Base-by-base conservation (phyloP, 2,329 filamentous ascomycete species). In the Diaporthe sp. region DNA sequence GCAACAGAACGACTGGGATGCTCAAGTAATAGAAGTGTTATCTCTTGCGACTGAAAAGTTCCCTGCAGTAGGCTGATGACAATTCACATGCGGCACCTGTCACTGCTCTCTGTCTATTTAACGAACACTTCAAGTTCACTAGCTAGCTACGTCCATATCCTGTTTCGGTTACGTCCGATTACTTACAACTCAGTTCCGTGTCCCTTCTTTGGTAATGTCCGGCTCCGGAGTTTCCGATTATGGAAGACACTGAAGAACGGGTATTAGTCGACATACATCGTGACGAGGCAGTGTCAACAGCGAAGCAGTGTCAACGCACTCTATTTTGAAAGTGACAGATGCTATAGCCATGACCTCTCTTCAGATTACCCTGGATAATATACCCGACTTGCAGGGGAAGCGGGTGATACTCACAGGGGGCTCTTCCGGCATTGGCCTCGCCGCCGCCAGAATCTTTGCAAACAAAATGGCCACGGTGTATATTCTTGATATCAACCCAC, bases 371-470 rank as follows among this genome's bases (percentile, higher is more conserved):
- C 8, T 25, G 22, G 8, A 51, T 46, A 37, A 65, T 42, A 65
- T 65, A 37, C 60, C 60, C 37, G 34, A 37, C 28, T 25, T 65
- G 37, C 60, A 65, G 37, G 60, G 60, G 6, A 65, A 65, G 37
- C n/a, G n/a, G n/a, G 60, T 42, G 17, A 37, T 51, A 17, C 39
- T 58, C 42, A 70, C 72, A 75, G 80, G 82, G 19, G 82, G 79
- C 13, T 65, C 79, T 37, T 81, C 82, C 2, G 83, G 82, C 7
- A 85, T 84, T 70, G 82, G 83, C 1, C 78, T 82, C n/a, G 82
- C 81, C 19, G 78, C 82, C 1, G 80, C 80, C n/a, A 76, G 77
- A n/a, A 79, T 84, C 44, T 76, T 84, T 10, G 73, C 79, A 2
- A 37, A 74, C 5, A 79, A 80, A 39, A 80, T 81, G 9, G 82